Percentiles rank a stretch among this genome's conserved stretches.
Evolutionary conservation across 345 rosid genomes (phyloP).

Genomic region (Fremontodendron californicum): DNA sequence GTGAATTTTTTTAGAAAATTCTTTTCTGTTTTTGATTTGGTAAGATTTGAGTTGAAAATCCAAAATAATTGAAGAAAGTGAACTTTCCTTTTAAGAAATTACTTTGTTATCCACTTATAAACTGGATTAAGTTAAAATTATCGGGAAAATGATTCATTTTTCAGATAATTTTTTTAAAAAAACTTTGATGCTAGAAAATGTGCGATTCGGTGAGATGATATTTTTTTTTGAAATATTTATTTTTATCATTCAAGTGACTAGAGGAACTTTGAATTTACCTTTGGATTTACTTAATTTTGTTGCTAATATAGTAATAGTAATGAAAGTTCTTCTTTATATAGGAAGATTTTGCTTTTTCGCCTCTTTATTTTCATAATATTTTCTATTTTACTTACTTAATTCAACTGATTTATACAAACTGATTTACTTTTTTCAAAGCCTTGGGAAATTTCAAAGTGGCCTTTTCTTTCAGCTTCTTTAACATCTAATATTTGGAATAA

Average conservation of each 20-base stretch:
- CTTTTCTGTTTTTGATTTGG: background rate
- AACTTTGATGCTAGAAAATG: background rate
- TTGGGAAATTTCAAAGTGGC: too few species aligned
- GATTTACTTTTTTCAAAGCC: too few species aligned
- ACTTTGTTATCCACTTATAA: background rate
- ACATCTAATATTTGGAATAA: background rate
- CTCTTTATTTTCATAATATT: background rate
- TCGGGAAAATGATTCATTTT: background rate
- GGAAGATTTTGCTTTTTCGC: background rate
- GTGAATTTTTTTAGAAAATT: background rate
- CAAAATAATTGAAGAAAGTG: slow-evolving; percentile 4
- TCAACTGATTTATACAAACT: background rate
- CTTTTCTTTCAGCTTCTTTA: background rate
- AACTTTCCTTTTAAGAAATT: slow-evolving; percentile 7
- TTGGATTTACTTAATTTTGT: background rate
- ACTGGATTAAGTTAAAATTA: background rate
- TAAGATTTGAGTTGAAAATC: background rate
- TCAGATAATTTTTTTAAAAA: background rate
- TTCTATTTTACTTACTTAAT: background rate
- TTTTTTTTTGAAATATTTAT: background rate
- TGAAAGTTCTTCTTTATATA: background rate
- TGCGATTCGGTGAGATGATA: background rate
- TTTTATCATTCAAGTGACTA: background rate
- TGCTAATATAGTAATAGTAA: background rate
- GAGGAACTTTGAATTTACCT: background rate